These are phyloP conservation scores for Xylaria polymorpha DNA, from an alignment of 2,329 filamentous ascomycete genomes.

Conservation along the genomic window DNA sequence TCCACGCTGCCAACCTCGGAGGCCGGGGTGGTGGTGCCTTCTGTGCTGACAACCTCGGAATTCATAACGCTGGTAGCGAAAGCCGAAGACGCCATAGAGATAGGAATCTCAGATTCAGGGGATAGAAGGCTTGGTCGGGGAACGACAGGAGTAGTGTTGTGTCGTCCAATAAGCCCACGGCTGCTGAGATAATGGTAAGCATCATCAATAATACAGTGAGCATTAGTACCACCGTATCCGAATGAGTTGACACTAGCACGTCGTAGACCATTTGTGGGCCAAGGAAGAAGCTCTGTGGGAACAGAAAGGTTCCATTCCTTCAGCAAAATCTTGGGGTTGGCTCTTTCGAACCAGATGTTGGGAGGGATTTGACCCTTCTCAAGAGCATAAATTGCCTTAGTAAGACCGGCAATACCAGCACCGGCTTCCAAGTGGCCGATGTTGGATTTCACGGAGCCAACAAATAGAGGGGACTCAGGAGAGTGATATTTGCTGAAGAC, in stretches of 20 bases:
- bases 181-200: constrained; percentile 46
- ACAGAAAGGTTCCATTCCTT: constrained; percentile 48
- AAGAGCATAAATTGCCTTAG: constrained; percentile 45
- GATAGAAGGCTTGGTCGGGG: constrained; percentile 33
- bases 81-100: constrained; percentile 33
- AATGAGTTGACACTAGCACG: constrained; percentile 53
- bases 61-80: constrained; percentile 42
- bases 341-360: constrained; percentile 47
- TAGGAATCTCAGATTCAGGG: constrained; percentile 33
- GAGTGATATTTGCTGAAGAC: constrained; percentile 47
- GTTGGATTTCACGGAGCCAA: constrained; percentile 49
- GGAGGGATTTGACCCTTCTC: constrained; percentile 47
- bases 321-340: constrained; percentile 47
- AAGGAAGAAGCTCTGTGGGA: constrained; percentile 45
- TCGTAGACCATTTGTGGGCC: constrained; percentile 46
- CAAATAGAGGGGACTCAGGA: constrained; percentile 39
- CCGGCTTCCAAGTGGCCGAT: constrained; percentile 47
- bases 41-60: constrained; percentile 39
- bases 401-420: constrained; percentile 48
- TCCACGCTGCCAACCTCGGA: constrained; percentile 42
- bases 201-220: constrained; percentile 52
- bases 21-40: constrained; percentile 41
- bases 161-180: constrained; percentile 42
- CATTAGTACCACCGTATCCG: constrained; percentile 54
- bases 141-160: constrained; percentile 41